Conservation (phyloP, 441 rosid genomes). For the Adansonia rubrostipa region DNA sequence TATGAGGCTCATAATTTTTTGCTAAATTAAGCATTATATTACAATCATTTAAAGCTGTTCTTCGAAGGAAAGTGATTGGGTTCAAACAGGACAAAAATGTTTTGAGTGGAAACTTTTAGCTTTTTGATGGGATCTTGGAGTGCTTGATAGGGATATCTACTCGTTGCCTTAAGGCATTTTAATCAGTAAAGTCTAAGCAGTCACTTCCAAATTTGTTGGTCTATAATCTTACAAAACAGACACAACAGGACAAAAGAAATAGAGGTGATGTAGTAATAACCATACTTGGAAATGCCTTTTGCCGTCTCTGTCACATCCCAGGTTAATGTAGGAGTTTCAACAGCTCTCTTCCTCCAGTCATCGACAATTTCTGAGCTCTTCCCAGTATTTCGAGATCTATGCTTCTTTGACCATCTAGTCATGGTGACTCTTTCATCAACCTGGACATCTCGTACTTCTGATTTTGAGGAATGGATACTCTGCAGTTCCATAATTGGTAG, state of each 20-base stretch:
- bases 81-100: background rate
- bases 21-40: background rate
- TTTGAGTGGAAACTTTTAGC: background rate
- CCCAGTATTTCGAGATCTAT: slow-evolving; percentile 50
- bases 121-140: background rate
- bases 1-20: background rate
- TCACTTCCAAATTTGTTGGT: slow-evolving; percentile 9
- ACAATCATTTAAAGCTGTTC: background rate
- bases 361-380: slow-evolving; percentile 68
- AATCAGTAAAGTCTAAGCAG: background rate
- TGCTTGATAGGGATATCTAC: background rate
- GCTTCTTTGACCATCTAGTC: slow-evolving; percentile 86
- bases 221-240: background rate
- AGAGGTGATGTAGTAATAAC: slow-evolving; percentile 5
- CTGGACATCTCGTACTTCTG: slow-evolving; percentile 78
- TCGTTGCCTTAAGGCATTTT: background rate
- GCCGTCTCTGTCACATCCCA: slow-evolving; percentile 66
- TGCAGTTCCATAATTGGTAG: slow-evolving; percentile 58
- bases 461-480: slow-evolving; percentile 50
- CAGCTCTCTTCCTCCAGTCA: slow-evolving; percentile 66
- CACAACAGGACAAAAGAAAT: background rate
- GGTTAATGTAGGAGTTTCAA: slow-evolving; percentile 48
- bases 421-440: slow-evolving; percentile 84
- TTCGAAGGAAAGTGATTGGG: background rate
- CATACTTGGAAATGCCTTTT: slow-evolving; percentile 66